phyloP scores from a whole-genome alignment of 305 asterid species.

The Stenogyne calaminthoides region DNA sequence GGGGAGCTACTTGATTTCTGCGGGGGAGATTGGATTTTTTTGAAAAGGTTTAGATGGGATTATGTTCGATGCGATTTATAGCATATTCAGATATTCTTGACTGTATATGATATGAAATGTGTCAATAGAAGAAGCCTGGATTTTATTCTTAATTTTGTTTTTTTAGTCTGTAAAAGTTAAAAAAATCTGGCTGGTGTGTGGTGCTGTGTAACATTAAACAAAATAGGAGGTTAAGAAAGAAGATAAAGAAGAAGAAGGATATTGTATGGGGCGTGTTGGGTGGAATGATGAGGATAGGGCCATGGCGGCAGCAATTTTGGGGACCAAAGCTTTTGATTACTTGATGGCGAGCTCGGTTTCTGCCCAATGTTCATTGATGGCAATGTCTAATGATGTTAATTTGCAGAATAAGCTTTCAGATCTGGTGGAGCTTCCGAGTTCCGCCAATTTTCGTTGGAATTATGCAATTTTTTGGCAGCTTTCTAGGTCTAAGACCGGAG shows the following conservation, averaged over 20 bases:
- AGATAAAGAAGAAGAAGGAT: slow-evolving; percentile 26
- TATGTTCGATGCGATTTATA: slow-evolving; percentile 26
- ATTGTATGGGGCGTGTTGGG: slow-evolving; percentile 45
- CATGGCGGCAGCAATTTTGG: slow-evolving; percentile 55
- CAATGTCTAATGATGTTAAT: slow-evolving; percentile 70
- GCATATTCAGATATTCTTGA: not conserved
- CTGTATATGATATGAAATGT: slow-evolving; percentile 29
- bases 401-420: slow-evolving; percentile 86
- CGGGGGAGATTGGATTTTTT: slow-evolving; percentile 33
- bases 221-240: slow-evolving; percentile 17
- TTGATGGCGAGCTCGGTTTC: slow-evolving; percentile 49
- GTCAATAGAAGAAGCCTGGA: slow-evolving; percentile 5
- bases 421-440: slow-evolving; percentile 77
- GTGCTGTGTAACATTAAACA: not conserved
- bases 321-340: slow-evolving; percentile 57
- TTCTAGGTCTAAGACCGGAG: slow-evolving; percentile 73
- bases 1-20: slow-evolving; percentile 32
- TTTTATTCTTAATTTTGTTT: too few relatives aligned
- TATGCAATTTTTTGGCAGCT: slow-evolving; percentile 95
- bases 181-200: slow-evolving; percentile 1
- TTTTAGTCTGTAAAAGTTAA: slow-evolving; percentile 30
- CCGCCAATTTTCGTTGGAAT: slow-evolving; percentile 72
- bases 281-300: slow-evolving; percentile 57
- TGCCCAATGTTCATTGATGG: slow-evolving; percentile 66
- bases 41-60: slow-evolving; percentile 29